phyloP scores from a whole-genome alignment of 2,329 filamentous ascomycete genomes.

The Xylariaceae sp. region DNA sequence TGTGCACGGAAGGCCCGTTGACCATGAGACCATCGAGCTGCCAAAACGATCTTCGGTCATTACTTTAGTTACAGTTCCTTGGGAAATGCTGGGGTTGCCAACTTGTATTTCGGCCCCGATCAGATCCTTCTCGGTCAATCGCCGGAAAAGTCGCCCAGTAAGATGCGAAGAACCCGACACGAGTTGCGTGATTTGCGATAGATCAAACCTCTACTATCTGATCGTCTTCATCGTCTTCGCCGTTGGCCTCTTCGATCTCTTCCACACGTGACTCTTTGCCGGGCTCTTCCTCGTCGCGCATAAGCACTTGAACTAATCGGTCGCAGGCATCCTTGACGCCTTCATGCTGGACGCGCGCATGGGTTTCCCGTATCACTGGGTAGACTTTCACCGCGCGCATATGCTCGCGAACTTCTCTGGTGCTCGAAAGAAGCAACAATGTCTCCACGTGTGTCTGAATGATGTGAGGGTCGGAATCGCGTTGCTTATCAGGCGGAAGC shows the following conservation, averaged over 20 bases:
- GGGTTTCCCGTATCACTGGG: slow-evolving; percentile 81
- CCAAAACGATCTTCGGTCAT: too few relatives aligned
- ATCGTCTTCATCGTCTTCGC: slow-evolving; percentile 41
- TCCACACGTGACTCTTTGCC: slow-evolving; percentile 36
- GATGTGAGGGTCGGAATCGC: slow-evolving; percentile 72
- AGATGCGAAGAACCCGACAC: too few relatives aligned
- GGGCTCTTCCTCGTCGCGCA: slow-evolving; percentile 66
- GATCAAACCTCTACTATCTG: slow-evolving; percentile 50
- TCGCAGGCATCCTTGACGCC: slow-evolving; percentile 81
- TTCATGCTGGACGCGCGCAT: slow-evolving; percentile 73
- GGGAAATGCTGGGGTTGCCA: too few relatives aligned
- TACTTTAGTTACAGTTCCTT: too few relatives aligned
- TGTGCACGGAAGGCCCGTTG: too few relatives aligned
- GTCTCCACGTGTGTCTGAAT: slow-evolving; percentile 88
- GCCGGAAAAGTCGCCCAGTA: too few relatives aligned
- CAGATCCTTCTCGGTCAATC: too few relatives aligned
- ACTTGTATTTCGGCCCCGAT: too few relatives aligned
- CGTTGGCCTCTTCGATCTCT: slow-evolving; percentile 31
- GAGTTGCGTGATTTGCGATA: too few relatives aligned
- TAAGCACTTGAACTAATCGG: slow-evolving; percentile 81
- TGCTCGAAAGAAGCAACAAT: slow-evolving; percentile 76
- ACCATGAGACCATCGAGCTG: too few relatives aligned
- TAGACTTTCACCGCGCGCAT: slow-evolving; percentile 80
- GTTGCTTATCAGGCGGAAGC: slow-evolving; percentile 81
- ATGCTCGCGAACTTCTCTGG: slow-evolving; percentile 66